Conservation (phyloP, 331 rosid genomes). For the Pyrus hybrid region DNA sequence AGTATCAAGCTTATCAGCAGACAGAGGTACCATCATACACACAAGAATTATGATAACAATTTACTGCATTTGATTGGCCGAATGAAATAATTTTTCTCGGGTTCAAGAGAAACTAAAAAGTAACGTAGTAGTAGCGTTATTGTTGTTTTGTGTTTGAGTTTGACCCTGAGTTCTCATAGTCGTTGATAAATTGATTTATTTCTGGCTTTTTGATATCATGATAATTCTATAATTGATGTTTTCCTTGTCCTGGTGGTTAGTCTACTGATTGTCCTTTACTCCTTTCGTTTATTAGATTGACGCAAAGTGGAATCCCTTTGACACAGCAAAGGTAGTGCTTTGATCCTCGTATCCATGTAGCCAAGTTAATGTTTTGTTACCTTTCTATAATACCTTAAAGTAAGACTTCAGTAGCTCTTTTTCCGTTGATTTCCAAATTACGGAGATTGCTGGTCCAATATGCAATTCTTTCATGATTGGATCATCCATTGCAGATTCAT, state of each 20-base stretch:
- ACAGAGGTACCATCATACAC: slow-evolving; percentile 43
- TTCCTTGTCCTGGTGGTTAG: neutral
- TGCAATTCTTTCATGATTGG: neutral
- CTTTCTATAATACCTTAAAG: slow-evolving; percentile 1
- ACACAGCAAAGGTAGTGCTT: slow-evolving; percentile 43
- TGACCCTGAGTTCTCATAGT: neutral
- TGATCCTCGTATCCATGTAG: slow-evolving; percentile 4
- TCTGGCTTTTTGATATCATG: neutral
- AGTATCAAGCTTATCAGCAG: slow-evolving; percentile 39
- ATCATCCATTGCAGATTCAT: neutral
- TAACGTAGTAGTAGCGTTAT: neutral
- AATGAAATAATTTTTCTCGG: neutral
- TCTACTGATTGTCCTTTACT: slow-evolving; percentile 15
- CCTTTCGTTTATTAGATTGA: slow-evolving; percentile 48
- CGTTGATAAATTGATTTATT: neutral
- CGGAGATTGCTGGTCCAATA: neutral
- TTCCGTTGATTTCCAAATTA: neutral
- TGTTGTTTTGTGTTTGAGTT: neutral
- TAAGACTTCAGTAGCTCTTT: neutral
- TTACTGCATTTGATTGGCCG: neutral
- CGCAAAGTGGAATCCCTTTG: slow-evolving; percentile 37
- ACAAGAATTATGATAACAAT: neutral
- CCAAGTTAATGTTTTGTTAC: slow-evolving; percentile 3
- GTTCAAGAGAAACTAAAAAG: neutral
- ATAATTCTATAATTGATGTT: neutral